Conservation (phyloP, 208 protist genomes). For the Naegleria fowleri region DNA sequence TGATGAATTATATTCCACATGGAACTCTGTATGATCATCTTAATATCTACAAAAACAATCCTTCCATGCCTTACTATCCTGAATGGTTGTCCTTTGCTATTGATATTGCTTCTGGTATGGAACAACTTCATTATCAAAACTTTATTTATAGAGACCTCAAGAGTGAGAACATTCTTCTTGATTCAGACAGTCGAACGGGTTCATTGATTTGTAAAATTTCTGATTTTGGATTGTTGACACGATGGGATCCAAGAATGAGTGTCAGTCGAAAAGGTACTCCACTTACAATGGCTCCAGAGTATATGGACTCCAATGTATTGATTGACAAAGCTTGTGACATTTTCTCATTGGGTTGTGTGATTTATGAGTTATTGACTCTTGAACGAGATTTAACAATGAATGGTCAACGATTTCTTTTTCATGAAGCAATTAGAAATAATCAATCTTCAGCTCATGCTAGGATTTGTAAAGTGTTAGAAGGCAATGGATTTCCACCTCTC, state of each 20-base stretch:
- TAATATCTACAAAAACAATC: neutral
- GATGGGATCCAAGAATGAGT: neutral
- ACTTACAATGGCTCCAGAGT: neutral
- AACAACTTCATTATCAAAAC: neutral
- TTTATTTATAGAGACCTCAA: neutral
- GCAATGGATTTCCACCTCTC: neutral
- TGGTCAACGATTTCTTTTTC: neutral
- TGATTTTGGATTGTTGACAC: neutral
- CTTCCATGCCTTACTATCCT: neutral
- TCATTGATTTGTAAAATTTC: neutral
- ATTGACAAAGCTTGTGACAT: neutral
- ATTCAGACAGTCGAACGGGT: neutral
- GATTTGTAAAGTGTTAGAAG: neutral
- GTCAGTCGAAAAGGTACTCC: neutral
- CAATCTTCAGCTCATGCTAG: neutral
- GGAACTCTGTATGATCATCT: neutral
- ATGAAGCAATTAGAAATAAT: slow-evolving; percentile 1
- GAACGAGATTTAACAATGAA: neutral
- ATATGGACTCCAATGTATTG: neutral
- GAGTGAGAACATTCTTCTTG: neutral
- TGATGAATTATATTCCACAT: neutral
- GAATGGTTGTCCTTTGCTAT: neutral
- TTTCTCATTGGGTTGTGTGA: neutral
- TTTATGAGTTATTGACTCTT: neutral
- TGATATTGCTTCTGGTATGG: neutral